A percentile compares a stretch with the other conserved stretches of the same genome.
phyloP scores from a whole-genome alignment of 352 stramenopile genomes.

The Blastocystis sp. region DNA sequence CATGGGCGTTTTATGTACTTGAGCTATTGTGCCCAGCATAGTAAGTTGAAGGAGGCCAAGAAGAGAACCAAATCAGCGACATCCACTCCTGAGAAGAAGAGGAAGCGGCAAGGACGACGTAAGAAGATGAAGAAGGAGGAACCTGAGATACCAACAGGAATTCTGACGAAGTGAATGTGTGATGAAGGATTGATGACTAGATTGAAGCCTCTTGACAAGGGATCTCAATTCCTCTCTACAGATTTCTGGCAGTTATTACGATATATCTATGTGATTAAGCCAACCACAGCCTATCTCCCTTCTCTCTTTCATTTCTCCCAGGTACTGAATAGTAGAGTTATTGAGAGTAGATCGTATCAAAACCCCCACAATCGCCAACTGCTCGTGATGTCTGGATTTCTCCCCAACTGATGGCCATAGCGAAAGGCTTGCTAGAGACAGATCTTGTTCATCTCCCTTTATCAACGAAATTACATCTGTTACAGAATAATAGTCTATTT shows the following conservation, averaged over 20 bases:
- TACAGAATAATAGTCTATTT: neutral
- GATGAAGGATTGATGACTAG: neutral
- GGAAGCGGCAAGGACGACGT: neutral
- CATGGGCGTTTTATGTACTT: conserved; percentile 16
- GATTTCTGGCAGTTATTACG: conserved; percentile 11
- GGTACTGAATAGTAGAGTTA: neutral
- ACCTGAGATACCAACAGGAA: neutral
- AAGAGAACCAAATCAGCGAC: neutral
- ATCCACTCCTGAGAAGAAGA: conserved; percentile 33
- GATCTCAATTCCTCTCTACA: neutral
- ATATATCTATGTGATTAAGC: conserved; percentile 30
- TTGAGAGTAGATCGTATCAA: neutral
- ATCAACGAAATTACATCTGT: neutral
- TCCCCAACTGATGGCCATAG: neutral
- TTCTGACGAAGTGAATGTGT: neutral
- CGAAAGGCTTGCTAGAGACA: neutral
- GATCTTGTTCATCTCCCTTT: neutral
- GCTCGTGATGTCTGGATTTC: neutral
- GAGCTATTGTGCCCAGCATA: conserved; percentile 19
- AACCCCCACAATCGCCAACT: neutral
- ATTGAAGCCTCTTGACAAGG: neutral
- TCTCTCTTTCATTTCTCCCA: neutral
- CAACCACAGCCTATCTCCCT: neutral
- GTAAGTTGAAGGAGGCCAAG: neutral
- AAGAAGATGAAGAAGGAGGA: neutral